phyloP scores from a whole-genome alignment of 139 green algal species.

The Tetraselmis chui region DNA sequence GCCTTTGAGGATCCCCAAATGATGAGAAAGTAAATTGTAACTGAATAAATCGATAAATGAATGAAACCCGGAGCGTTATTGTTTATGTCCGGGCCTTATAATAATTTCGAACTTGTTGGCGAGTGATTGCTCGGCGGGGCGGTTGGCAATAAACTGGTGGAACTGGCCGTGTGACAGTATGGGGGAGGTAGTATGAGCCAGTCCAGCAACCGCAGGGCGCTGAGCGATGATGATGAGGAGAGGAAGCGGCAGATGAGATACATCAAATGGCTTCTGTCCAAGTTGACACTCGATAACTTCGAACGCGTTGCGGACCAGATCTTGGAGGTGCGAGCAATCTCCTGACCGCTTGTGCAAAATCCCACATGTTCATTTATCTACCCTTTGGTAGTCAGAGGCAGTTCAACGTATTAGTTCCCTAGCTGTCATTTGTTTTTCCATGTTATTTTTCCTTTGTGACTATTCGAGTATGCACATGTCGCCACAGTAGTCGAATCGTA shows the following conservation, averaged over 20 bases:
- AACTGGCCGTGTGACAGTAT: too few species aligned
- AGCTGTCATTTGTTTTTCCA: too few species aligned
- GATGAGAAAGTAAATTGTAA: too few species aligned
- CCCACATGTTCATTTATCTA: not conserved
- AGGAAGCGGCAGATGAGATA: slow-evolving; percentile 81
- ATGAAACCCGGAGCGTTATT: too few species aligned
- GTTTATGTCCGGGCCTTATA: not conserved
- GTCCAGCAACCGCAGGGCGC: not conserved
- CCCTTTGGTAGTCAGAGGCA: not conserved
- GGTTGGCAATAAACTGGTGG: not conserved
- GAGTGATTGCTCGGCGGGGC: too few species aligned
- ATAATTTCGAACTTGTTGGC: too few species aligned
- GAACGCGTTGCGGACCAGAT: slow-evolving; percentile 71
- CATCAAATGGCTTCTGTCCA: slow-evolving; percentile 95
- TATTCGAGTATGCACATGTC: too few species aligned
- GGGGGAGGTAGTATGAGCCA: not conserved
- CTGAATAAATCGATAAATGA: too few species aligned
- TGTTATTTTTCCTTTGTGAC: too few species aligned
- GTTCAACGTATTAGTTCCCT: slow-evolving; percentile 19
- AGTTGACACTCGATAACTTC: slow-evolving; percentile 97
- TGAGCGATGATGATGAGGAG: slow-evolving; percentile 81
- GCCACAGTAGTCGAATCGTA: too few species aligned
- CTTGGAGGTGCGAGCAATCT: too few species aligned
- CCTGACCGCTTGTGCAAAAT: not conserved
- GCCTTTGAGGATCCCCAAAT: too few species aligned